Evolutionary conservation across 169 alveolate genomes (phyloP).

Genomic region (Cystoisospora suis): DNA sequence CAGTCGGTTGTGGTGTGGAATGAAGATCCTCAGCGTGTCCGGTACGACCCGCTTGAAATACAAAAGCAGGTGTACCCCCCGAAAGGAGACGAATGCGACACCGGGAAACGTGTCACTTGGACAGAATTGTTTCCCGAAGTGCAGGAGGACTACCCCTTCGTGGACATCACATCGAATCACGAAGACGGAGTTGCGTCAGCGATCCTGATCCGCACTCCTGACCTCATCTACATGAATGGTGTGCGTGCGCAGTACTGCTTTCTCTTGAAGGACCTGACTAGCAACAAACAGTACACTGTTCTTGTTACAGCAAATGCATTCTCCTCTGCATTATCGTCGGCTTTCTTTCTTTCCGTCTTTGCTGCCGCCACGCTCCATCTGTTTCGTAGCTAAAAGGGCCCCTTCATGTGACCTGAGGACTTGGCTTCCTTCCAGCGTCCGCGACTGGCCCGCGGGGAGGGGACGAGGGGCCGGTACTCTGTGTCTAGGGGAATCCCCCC

Average conservation of each 20-base stretch:
- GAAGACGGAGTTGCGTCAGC: background rate
- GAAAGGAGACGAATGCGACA: background rate
- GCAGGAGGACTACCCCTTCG: conserved; percentile 6
- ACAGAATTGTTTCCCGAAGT: conserved; percentile 12
- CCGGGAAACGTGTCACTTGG: background rate
- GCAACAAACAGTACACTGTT: background rate
- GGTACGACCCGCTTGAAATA: background rate
- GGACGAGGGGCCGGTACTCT: too few relatives aligned
- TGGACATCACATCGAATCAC: background rate
- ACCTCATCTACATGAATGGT: background rate
- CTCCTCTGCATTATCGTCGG: background rate
- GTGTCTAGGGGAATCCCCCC: too few relatives aligned
- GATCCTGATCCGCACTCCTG: background rate
- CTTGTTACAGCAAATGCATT: background rate
- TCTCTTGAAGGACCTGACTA: background rate
- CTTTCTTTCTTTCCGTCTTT: background rate
- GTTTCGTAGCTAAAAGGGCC: too few relatives aligned
- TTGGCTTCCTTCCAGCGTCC: too few relatives aligned
- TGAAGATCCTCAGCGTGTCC: background rate
- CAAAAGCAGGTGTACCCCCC: background rate
- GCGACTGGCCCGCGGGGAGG: too few relatives aligned
- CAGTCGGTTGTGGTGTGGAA: background rate
- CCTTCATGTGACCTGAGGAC: too few relatives aligned
- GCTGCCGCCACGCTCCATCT: too few relatives aligned
- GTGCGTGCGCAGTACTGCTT: background rate